Evolutionary conservation across 2,329 filamentous ascomycete genomes (phyloP), one percentile per base, ranked within the genome.

Genomic region (Ambrosiella xylebori): DNA sequence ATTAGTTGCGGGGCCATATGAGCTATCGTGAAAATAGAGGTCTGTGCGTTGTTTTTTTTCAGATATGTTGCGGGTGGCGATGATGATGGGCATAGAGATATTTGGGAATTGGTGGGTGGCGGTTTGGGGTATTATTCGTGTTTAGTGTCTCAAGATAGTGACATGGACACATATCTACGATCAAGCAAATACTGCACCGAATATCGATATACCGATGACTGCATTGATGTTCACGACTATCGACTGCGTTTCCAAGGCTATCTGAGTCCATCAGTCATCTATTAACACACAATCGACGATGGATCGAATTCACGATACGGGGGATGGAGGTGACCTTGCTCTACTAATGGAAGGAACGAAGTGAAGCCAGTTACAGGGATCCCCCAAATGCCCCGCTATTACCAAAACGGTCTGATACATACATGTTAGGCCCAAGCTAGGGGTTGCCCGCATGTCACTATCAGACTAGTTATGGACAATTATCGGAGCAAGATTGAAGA

Each of bases 341-440:
- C 35, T 45, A 27, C 51, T 27, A 44, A 44, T 41, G 35, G n/a
- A 35, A 55, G 44, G 38, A 59, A 51, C 8, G 39, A 56, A 59
- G 57, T 55, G 57, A 51, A 51, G 41, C 37, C 15, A 36, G 19
- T 51, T 51, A 51, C 47, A 51, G 47, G 50, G 40, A 38, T 38
- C n/a, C 47, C 54, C 41, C 41, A 57, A 50, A 51, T 57, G 54
- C 45, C 38, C 51, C 45, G 59, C 59, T 60, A 60, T 44, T 37
- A 56, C 56, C 27, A 39, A 57, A 51, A 40, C 36, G 59, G 59
- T n/a, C 44, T 58, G 56, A 58, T 57, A 55, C 51, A 58, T 57
- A 55, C 51, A 36, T 60, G 55, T 51, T 37, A 35, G 4, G 47
- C 19, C 8, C 9, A 51, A 51, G 47, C 19, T 51, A n/a, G 47